These are phyloP conservation scores for Boletus pseudopeckii DNA, from an alignment of 768 basidiomycete species.

Conservation along the genomic window DNA sequence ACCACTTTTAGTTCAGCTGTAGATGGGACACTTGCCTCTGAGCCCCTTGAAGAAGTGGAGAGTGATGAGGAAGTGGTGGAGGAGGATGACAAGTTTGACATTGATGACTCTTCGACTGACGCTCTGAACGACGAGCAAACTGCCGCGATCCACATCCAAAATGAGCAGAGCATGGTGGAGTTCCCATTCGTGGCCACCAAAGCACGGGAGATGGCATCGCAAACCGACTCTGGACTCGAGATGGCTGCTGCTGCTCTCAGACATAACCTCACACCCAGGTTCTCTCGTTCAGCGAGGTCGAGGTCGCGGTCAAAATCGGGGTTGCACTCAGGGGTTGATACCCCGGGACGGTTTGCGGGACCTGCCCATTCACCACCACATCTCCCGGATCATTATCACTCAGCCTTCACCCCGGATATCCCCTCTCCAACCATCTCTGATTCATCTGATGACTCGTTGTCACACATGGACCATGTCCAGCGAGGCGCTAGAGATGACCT, in stretches of 20 bases:
- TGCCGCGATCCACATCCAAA: slow-evolving; percentile 2
- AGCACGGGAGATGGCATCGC: slow-evolving; percentile 24
- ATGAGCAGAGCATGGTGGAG: slow-evolving; percentile 14
- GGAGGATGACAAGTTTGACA: slow-evolving; percentile 85
- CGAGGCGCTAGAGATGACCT: slow-evolving; percentile 54
- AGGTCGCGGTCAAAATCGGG: slow-evolving; percentile 38
- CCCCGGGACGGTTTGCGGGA: slow-evolving; percentile 57
- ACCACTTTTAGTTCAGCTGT: slow-evolving; percentile 1
- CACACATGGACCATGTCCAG: slow-evolving; percentile 36
- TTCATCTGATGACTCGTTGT: slow-evolving; percentile 37
- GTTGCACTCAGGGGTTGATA: slow-evolving; percentile 56
- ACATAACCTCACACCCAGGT: slow-evolving; percentile 30
- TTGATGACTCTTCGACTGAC: slow-evolving; percentile 81
- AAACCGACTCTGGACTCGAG: slow-evolving; percentile 29
- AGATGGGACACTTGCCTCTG: slow-evolving; percentile 15
- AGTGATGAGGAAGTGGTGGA: slow-evolving; percentile 42
- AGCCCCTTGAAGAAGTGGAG: slow-evolving; percentile 38
- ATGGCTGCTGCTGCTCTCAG: slow-evolving; percentile 33
- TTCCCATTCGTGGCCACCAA: slow-evolving; percentile 26
- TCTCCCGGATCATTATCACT: slow-evolving; percentile 15
- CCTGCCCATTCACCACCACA: slow-evolving; percentile 48
- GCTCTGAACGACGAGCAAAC: slow-evolving; percentile 25
- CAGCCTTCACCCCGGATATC: slow-evolving; percentile 31
- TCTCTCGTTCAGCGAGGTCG: slow-evolving; percentile 22
- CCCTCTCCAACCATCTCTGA: slow-evolving; percentile 38